A percentile compares a stretch with the other conserved stretches of the same genome.
Conservation (phyloP, 805 yeast species). For the Ascoidea asiatica region DNA sequence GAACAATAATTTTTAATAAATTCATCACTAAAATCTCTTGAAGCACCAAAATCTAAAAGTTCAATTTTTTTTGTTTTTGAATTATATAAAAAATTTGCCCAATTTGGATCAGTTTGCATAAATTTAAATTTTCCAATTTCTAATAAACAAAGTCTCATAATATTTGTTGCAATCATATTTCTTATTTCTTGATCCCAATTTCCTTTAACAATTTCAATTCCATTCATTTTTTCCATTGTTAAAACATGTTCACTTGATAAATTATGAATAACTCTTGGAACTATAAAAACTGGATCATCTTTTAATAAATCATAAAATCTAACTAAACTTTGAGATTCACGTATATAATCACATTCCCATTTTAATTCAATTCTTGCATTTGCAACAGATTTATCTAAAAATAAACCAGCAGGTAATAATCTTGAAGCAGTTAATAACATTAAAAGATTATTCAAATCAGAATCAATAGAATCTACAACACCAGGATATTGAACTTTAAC, state of each 20-base stretch:
- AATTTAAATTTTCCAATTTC: slow-evolving; percentile 77
- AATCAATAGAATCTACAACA: slow-evolving; percentile 83
- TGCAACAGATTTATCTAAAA: slow-evolving; percentile 80
- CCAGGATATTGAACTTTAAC: slow-evolving; percentile 98
- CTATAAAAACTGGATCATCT: slow-evolving; percentile 50
- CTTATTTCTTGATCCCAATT: slow-evolving; percentile 60
- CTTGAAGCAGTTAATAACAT: slow-evolving; percentile 77
- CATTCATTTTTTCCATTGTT: slow-evolving; percentile 83
- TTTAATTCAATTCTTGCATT: slow-evolving; percentile 87
- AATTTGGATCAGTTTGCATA: slow-evolving; percentile 99
- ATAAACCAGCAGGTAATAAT: slow-evolving; percentile 80
- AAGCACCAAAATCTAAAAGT: slow-evolving; percentile 90
- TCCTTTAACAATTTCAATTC: slow-evolving; percentile 69
- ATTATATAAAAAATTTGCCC: slow-evolving; percentile 94
- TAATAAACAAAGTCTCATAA: slow-evolving; percentile 74
- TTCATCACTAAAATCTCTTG: slow-evolving; percentile 58
- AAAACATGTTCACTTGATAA: slow-evolving; percentile 72
- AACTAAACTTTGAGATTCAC: slow-evolving; percentile 73
- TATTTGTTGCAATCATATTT: slow-evolving; percentile 71
- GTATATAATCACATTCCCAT: slow-evolving; percentile 94
- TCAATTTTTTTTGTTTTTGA: slow-evolving; percentile 59
- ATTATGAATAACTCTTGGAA: slow-evolving; percentile 70
- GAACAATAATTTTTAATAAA: slow-evolving; percentile 60
- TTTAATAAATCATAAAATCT: slow-evolving; percentile 50
- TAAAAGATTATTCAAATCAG: slow-evolving; percentile 78